These are phyloP conservation scores for Circinella umbellata DNA, from an alignment of 371 early-diverging fungal species.

Conservation along the genomic window DNA sequence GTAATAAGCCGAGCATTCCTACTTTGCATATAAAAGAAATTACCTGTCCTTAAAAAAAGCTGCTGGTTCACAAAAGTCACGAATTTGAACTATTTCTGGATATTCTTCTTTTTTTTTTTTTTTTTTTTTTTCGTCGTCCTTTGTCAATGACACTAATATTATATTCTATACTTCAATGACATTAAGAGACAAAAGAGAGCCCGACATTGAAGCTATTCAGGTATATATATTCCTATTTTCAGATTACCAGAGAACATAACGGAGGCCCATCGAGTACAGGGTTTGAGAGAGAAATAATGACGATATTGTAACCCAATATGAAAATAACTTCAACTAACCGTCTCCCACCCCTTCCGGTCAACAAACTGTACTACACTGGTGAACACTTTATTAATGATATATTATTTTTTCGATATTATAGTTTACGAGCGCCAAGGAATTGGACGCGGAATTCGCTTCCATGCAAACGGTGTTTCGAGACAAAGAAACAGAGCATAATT, in stretches of 20 bases:
- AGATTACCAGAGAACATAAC: too few relatives aligned
- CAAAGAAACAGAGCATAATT: slow-evolving; percentile 40
- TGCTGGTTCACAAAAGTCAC: slow-evolving; percentile 2
- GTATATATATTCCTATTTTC: slow-evolving; percentile 1
- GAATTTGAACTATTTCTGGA: not conserved
- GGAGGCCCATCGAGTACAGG: not conserved
- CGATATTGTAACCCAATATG: not conserved
- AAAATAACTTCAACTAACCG: not conserved
- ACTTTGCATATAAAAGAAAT: too few relatives aligned
- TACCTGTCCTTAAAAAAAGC: not conserved
- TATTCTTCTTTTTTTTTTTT: not conserved
- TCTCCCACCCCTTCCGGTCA: not conserved
- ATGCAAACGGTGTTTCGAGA: slow-evolving; percentile 27
- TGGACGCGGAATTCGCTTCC: slow-evolving; percentile 26
- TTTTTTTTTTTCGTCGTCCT: not conserved
- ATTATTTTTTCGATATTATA: slow-evolving; percentile 9
- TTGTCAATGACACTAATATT: slow-evolving; percentile 10
- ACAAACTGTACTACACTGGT: slow-evolving; percentile 6
- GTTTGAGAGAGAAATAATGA: not conserved
- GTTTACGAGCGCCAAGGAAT: slow-evolving; percentile 30
- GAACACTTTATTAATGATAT: not conserved
- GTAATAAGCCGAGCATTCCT: too few relatives aligned
- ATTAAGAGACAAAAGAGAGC: slow-evolving; percentile 22
- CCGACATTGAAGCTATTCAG: slow-evolving; percentile 26
- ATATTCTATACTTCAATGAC: slow-evolving; percentile 21